phyloP scores from a whole-genome alignment of 306 rosid species.

The Lagenaria siceraria region DNA sequence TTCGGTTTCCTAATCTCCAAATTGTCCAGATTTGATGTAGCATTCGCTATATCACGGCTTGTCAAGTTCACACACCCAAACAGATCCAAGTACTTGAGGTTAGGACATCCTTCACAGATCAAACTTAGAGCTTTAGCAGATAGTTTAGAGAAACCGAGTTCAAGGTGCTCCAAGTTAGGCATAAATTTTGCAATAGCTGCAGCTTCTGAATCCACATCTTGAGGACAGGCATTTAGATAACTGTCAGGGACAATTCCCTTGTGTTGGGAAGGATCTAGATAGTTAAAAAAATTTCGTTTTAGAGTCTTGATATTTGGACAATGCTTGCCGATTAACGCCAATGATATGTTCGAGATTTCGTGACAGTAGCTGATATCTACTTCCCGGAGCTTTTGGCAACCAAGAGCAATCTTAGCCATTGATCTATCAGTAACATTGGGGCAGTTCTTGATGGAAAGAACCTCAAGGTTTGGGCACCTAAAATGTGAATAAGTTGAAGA shows the following conservation, averaged over 20 bases:
- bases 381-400: constrained; percentile 35
- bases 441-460: constrained; percentile 66
- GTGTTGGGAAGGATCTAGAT: constrained; percentile 64
- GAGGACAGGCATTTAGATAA: constrained; percentile 64
- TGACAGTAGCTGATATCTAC: constrained; percentile 56
- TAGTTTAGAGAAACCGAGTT: constrained; percentile 65
- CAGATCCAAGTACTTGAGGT: constrained; percentile 68
- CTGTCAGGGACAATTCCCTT: constrained; percentile 50
- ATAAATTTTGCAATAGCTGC: constrained; percentile 60
- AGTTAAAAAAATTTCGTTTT: constrained; percentile 62
- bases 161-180: constrained; percentile 61
- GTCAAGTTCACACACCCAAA: constrained; percentile 70
- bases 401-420: constrained; percentile 35
- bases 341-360: constrained; percentile 35
- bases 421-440: constrained; percentile 61
- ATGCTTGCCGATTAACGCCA: constrained; percentile 35
- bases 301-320: constrained; percentile 56
- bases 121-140: constrained; percentile 42
- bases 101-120: constrained; percentile 53
- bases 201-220: constrained; percentile 81
- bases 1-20: constrained; percentile 43
- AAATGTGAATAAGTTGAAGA: background rate
- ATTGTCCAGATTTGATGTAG: constrained; percentile 34
- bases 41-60: constrained; percentile 49
- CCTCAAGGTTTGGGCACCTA: constrained; percentile 27